Evolutionary conservation across 768 basidiomycete species (phyloP).

Genomic region (Tylopilus intermedius): DNA sequence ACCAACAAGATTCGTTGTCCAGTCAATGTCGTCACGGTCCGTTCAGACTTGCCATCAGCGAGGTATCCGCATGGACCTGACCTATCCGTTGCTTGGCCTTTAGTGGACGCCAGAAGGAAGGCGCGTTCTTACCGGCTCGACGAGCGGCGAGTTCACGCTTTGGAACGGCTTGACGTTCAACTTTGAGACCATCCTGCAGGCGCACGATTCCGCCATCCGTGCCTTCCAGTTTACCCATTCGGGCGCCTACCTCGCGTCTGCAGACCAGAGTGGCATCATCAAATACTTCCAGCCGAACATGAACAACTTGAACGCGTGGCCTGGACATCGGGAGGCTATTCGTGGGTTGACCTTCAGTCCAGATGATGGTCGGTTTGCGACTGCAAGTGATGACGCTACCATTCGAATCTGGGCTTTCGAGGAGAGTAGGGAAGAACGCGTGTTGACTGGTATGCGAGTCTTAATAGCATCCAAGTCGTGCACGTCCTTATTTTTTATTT

Average conservation of each 20-base stretch:
- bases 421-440: conserved; percentile 82
- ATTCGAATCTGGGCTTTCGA: conserved; percentile 95
- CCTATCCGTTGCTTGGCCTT: conserved; percentile 1
- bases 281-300: conserved; percentile 99
- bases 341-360: conserved; percentile 90
- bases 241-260: conserved; percentile 87
- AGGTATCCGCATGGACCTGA: neutral
- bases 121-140: conserved; percentile 89
- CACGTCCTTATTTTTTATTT: conserved; percentile 11
- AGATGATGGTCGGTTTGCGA: conserved; percentile 87
- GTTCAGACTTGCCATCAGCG: conserved; percentile 30
- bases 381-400: conserved; percentile 92
- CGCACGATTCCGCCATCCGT: conserved; percentile 92
- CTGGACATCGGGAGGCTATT: conserved; percentile 91
- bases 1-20: conserved; percentile 98
- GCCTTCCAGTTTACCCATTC: conserved; percentile 87
- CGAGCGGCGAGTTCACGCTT: conserved; percentile 95
- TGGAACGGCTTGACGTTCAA: conserved; percentile 99
- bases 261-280: conserved; percentile 90
- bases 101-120: conserved; percentile 98
- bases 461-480: neutral
- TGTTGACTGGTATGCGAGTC: conserved; percentile 60
- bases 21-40: conserved; percentile 88
- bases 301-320: conserved; percentile 95
- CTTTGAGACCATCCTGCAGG: conserved; percentile 99